phyloP scores from a whole-genome alignment of 148 eudicot species.

The Silene latifolia region DNA sequence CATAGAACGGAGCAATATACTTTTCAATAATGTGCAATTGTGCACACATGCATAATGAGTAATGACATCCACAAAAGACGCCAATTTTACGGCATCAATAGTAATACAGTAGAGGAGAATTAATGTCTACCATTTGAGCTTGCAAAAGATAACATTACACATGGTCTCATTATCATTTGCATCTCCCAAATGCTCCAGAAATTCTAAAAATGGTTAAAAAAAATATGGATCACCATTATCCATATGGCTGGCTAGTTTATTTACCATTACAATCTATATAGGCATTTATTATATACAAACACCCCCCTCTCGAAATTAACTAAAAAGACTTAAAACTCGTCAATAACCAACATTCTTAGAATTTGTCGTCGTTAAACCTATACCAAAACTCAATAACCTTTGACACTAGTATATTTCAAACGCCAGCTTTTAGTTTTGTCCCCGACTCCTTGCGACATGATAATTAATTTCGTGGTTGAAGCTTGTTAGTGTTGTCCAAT shows the following conservation, averaged over 20 bases:
- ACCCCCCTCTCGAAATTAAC: background rate
- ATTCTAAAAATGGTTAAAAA: background rate
- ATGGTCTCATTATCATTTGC: background rate
- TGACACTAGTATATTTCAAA: background rate
- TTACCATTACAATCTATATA: conserved; percentile 22
- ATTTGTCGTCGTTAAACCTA: background rate
- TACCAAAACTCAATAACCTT: background rate
- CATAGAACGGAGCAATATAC: background rate
- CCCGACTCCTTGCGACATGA: background rate
- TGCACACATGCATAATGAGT: too few relatives aligned
- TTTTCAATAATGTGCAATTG: background rate
- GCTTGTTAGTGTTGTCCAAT: conserved; percentile 21
- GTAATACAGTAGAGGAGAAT: background rate
- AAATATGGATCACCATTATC: conserved; percentile 30
- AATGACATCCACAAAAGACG: conserved; percentile 15
- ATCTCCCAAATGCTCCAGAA: background rate
- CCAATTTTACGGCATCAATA: background rate
- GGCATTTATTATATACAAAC: conserved; percentile 28
- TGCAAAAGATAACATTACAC: conserved; percentile 3
- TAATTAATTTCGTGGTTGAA: conserved; percentile 14
- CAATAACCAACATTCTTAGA: background rate
- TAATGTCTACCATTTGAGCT: conserved; percentile 5
- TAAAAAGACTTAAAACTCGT: background rate
- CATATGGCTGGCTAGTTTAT: conserved; percentile 18
- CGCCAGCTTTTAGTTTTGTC: background rate